Conservation (phyloP, 306 rosid species). For the Prunus persica region DNA sequence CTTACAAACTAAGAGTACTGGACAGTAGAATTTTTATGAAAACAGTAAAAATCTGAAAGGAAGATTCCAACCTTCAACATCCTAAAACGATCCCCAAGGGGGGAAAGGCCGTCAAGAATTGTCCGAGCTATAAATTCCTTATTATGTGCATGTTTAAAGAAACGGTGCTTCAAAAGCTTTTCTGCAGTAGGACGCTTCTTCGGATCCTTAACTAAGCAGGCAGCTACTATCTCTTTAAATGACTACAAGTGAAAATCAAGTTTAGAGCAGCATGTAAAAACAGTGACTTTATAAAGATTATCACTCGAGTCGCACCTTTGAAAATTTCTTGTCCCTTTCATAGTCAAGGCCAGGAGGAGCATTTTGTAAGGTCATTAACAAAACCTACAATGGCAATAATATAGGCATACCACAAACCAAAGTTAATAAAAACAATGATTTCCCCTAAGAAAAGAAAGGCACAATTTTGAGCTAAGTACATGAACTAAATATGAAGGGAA, state of each 20-base stretch:
- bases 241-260: conserved; percentile 41
- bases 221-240: conserved; percentile 80
- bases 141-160: conserved; percentile 67
- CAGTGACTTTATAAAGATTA: background rate
- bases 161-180: conserved; percentile 72
- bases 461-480: background rate
- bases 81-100: conserved; percentile 85
- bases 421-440: background rate
- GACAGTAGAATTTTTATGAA: background rate
- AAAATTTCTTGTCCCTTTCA: conserved; percentile 87
- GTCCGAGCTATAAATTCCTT: conserved; percentile 53
- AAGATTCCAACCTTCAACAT: conserved; percentile 60
- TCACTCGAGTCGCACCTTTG: conserved; percentile 47
- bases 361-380: conserved; percentile 94
- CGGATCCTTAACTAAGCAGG: conserved; percentile 95
- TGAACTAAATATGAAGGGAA: background rate
- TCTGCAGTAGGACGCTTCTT: conserved; percentile 87
- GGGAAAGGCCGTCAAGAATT: conserved; percentile 77
- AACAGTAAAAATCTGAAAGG: background rate
- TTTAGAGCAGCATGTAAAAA: background rate
- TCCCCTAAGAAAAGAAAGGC: background rate
- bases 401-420: background rate
- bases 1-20: background rate
- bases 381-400: conserved; percentile 58
- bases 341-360: conserved; percentile 99